These are phyloP conservation scores for Claviceps sp. DNA, from an alignment of 2,329 filamentous ascomycete species.

Conservation along the genomic window DNA sequence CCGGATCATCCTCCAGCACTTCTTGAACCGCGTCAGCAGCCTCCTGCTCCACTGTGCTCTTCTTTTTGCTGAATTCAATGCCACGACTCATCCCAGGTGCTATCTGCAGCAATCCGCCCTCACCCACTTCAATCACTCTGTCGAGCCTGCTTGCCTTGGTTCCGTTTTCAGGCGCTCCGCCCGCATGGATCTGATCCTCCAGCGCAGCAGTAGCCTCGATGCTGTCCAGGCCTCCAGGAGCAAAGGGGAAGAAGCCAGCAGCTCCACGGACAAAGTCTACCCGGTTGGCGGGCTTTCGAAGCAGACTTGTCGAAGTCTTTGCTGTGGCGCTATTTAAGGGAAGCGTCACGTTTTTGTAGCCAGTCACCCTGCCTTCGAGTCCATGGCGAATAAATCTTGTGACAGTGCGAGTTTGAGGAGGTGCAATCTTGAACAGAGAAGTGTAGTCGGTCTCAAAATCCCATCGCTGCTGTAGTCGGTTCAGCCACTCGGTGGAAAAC, in stretches of 20 bases:
- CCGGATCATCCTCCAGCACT: constrained; percentile 39
- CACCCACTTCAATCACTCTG: constrained; percentile 72
- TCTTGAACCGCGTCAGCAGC: constrained; percentile 59
- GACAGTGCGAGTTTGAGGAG: constrained; percentile 87
- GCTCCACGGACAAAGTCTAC: constrained; percentile 88
- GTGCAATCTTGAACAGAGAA: constrained; percentile 75
- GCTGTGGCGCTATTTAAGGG: constrained; percentile 80
- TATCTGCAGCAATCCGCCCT: constrained; percentile 65
- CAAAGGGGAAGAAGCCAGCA: constrained; percentile 88
- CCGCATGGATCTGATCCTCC: constrained; percentile 58
- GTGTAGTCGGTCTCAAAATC: constrained; percentile 66
- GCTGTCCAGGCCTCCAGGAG: constrained; percentile 75
- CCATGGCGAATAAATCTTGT: constrained; percentile 86
- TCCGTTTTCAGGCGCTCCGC: constrained; percentile 28
- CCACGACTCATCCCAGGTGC: constrained; percentile 75
- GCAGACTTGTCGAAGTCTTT: constrained; percentile 85
- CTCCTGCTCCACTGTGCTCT: constrained; percentile 40
- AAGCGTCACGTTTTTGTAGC: constrained; percentile 87
- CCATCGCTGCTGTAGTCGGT: constrained; percentile 80
- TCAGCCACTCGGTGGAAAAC: constrained; percentile 79
- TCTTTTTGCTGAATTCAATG: constrained; percentile 53
- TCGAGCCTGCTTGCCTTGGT: constrained; percentile 50
- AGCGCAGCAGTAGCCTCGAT: constrained; percentile 75
- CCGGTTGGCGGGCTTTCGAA: constrained; percentile 71
- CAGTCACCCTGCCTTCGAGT: constrained; percentile 80